phyloP scores from a whole-genome alignment of 768 basidiomycete genomes.

The Grammothele lineata region DNA sequence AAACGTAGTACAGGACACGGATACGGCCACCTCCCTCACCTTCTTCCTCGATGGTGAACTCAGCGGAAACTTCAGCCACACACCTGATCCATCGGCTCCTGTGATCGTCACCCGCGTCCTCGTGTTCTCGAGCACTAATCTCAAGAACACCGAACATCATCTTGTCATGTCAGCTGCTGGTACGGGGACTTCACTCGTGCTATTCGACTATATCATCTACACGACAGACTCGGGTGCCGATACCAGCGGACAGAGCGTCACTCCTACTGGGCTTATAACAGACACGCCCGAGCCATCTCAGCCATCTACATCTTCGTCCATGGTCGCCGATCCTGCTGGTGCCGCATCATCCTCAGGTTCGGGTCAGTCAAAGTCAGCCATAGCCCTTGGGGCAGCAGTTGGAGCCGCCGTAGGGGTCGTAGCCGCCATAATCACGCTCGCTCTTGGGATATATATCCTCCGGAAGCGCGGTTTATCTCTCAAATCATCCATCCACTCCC shows the following conservation, averaged over 20 bases:
- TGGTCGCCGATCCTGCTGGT: neutral
- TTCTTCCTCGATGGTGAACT: conserved; percentile 9
- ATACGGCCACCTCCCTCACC: conserved; percentile 11
- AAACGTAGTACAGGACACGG: neutral
- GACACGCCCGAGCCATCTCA: too few relatives aligned
- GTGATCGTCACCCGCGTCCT: neutral
- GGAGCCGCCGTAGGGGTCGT: neutral
- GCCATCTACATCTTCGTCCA: neutral
- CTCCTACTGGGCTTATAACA: too few relatives aligned
- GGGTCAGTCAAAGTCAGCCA: neutral
- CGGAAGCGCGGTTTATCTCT: neutral
- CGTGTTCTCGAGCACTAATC: neutral
- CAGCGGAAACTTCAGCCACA: neutral
- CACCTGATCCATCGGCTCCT: neutral
- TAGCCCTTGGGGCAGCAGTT: conserved; percentile 1
- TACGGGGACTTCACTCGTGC: neutral
- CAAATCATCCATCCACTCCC: too few relatives aligned
- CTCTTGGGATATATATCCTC: neutral
- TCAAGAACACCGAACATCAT: neutral
- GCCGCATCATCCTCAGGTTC: neutral
- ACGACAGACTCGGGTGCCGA: neutral
- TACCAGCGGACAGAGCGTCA: too few relatives aligned
- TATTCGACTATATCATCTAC: conserved; percentile 6
- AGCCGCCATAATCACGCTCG: neutral
- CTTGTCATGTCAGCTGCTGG: neutral